Base-by-base conservation (phyloP, 2,329 filamentous ascomycete genomes). In the Aspergillus neotritici region DNA sequence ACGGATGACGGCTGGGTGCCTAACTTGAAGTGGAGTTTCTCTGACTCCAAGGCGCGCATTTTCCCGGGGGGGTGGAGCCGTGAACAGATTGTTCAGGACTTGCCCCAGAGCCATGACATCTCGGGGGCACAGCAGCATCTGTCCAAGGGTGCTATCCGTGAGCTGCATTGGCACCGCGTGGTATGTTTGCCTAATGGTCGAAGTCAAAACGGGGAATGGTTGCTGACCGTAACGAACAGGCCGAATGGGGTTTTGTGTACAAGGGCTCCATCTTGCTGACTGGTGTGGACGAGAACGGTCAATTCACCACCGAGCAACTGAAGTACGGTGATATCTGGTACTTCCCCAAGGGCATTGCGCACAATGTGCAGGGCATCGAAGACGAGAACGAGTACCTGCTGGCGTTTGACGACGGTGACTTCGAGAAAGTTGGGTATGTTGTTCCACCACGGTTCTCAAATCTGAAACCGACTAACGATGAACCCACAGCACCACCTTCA, bases 21-120 rank as follows among this genome's bases (percentile, higher is more conserved):
- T 0, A 86, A 85, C 56, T 67, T 84, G 52, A 85, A 84, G 59
- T 79, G 82, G 82, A 77, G 78, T 41, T 85, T 86, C 64, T 83
- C 80, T 0, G 78, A 84, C 60, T 84, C 80, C 16, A 81, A 79
- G 64, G 82, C 79, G 1, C 73, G 72, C 16, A 70, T 84, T 30
- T 70, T 80, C 40, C 75, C 74, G 17, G 82, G 82, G 1, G 82
- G 83, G 2, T 86, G 81, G 81, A 75, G 79, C 1, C 72, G 82
- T 16, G 76, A 83, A 61, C 80, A 84, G 55, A 78, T 84, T 41
- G 73, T 83, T 37, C 76, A 77, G n/a, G 83, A 86, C 57, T 62
- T 86, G 5, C 82, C 83, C 0, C 67, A 74, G 11, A 84, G 80
- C 56, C 74, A 79, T 47, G 82, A 85, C 50, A 83, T 86, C 52